phyloP scores from a whole-genome alignment of 2,329 filamentous ascomycete genomes.

The Diplodia corticola region DNA sequence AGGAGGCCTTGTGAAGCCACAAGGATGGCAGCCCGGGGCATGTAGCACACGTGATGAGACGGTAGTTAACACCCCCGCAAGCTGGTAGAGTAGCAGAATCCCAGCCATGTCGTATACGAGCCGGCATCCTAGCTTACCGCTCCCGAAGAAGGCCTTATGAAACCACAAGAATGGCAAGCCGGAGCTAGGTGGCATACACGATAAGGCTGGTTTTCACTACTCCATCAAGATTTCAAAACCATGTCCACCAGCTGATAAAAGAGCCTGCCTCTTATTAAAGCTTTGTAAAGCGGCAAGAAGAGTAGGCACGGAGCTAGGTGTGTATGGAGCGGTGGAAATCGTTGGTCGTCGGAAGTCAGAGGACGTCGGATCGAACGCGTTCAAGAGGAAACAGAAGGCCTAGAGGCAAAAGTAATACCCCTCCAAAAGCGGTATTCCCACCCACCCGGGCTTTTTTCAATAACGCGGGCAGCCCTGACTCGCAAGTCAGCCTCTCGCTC shows the following conservation, averaged over 20 bases:
- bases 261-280: background rate
- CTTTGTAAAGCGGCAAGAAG: background rate
- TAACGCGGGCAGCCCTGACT: too few species aligned
- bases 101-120: background rate
- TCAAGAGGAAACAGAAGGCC: background rate
- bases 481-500: too few species aligned
- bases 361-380: background rate
- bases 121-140: background rate
- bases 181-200: background rate
- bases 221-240: background rate
- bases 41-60: too few species aligned
- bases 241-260: background rate
- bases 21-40: background rate
- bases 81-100: background rate
- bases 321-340: background rate
- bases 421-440: too few species aligned
- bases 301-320: background rate
- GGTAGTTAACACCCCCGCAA: background rate
- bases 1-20: conserved; percentile 1
- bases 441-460: too few species aligned
- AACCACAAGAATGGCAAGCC: background rate
- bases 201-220: background rate
- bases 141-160: background rate
- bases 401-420: too few species aligned
- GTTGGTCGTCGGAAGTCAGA: background rate